These are phyloP conservation scores for Peronospora tabacina DNA, from an alignment of 352 stramenopile genomes.

Conservation along the genomic window DNA sequence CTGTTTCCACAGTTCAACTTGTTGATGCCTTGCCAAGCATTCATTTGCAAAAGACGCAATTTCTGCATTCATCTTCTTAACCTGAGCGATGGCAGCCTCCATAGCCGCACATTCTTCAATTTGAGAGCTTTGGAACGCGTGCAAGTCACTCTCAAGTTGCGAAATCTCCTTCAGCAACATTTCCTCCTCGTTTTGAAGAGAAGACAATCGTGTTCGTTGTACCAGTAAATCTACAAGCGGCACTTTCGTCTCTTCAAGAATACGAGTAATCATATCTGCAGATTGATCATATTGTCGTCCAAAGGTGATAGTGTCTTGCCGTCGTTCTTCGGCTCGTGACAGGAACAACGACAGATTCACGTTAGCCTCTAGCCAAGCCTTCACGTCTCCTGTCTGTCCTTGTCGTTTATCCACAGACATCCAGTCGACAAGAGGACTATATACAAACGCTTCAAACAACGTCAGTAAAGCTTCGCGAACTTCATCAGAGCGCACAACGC, in stretches of 20 bases:
- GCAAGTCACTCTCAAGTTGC: slow-evolving; percentile 10
- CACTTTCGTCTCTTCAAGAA: slow-evolving; percentile 14
- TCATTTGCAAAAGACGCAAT: slow-evolving; percentile 36
- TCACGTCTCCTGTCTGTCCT: slow-evolving; percentile 36
- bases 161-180: slow-evolving; percentile 11
- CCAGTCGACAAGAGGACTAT: slow-evolving; percentile 81
- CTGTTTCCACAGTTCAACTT: slow-evolving; percentile 38
- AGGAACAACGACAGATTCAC: slow-evolving; percentile 84
- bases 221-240: slow-evolving; percentile 19
- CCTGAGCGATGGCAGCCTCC: slow-evolving; percentile 3
- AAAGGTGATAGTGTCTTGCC: slow-evolving; percentile 52
- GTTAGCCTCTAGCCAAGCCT: slow-evolving; percentile 71
- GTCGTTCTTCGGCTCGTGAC: slow-evolving; percentile 67
- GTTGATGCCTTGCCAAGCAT: slow-evolving; percentile 40
- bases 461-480: slow-evolving; percentile 64
- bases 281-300: slow-evolving; percentile 29
- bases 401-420: slow-evolving; percentile 35
- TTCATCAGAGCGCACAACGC: slow-evolving; percentile 52
- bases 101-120: slow-evolving; percentile 5
- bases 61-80: slow-evolving; percentile 11
- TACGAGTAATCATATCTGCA: slow-evolving; percentile 14
- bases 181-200: slow-evolving; percentile 27
- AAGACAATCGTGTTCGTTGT: slow-evolving; percentile 14
- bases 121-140: slow-evolving; percentile 3
- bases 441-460: slow-evolving; percentile 81